Evolutionary conservation across 2,329 filamentous ascomycete species (phyloP), one percentile per base, ranked within the genome.

Genomic region (Pyrenochaeta sp.): DNA sequence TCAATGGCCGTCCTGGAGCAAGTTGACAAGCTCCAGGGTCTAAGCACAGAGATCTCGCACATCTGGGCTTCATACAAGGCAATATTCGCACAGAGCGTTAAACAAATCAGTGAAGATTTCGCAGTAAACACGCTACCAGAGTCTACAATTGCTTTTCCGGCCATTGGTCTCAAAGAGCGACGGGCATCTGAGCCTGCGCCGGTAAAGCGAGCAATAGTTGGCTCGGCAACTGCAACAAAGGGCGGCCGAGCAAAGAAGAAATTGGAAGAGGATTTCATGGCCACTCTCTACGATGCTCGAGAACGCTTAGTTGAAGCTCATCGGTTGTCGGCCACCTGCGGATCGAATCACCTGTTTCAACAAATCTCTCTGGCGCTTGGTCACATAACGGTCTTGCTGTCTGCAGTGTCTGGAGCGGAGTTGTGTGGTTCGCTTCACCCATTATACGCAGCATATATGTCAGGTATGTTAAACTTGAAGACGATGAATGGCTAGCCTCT

Each of bases 91-190:
- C 81, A 87, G 67, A 88, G 86, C 50, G 78, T 88, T 59, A 83
- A 87, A 32, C 81, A 87, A 60, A 89, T 96, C 76, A 81, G 85
- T 9, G 81, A 82, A 4, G 89, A 96, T 69, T 86, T 92, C 3
- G 87, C 94, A 3, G 95, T 93, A 68, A 95, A 90, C 13, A 88
- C 93, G 7, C 81, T 97, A 11, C 89, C 93, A 31, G 94, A 99
- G 61, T 96, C 94, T 0, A 96, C 91, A 0, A 85, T 96, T 18
- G 95, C 91, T 0, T 87, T 93, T 47, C 90, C 92, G 1, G 85
- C 89, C 0, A 77, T 93, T 15, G 60, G 60, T 14, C 41, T 53
- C 15, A 58, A 58, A 3, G 64, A 69, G 3, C 48, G 56, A 11
- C 63, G 54, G 34, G 44, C 53, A 9, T 67, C 64, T 3, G 63